A percentile compares a stretch with the other conserved stretches of the same genome.
phyloP scores from a whole-genome alignment of 805 yeast species.

The Ogataea glucozyma region DNA sequence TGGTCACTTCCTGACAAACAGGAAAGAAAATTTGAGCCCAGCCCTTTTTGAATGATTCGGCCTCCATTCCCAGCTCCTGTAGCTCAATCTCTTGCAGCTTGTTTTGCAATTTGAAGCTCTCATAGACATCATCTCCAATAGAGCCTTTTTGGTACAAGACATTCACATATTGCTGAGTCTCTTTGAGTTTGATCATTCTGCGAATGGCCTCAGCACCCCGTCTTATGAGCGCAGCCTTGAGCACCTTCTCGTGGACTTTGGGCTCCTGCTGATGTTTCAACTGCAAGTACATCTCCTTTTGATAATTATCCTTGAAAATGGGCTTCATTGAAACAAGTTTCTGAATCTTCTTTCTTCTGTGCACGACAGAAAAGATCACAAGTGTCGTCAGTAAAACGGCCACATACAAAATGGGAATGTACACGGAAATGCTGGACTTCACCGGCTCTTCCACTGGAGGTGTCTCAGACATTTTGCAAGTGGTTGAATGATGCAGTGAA shows the following conservation, averaged over 20 bases:
- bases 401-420: slow-evolving; percentile 77
- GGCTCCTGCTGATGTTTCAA: slow-evolving; percentile 52
- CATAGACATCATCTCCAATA: slow-evolving; percentile 86
- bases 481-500: not conserved
- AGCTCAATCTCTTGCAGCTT: slow-evolving; percentile 82
- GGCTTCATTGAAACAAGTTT: slow-evolving; percentile 64
- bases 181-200: slow-evolving; percentile 79
- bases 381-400: slow-evolving; percentile 66
- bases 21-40: slow-evolving; percentile 81
- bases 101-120: slow-evolving; percentile 73
- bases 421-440: slow-evolving; percentile 49
- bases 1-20: slow-evolving; percentile 83
- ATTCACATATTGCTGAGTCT: slow-evolving; percentile 67
- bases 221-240: slow-evolving; percentile 50
- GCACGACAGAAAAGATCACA: slow-evolving; percentile 64
- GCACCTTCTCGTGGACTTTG: slow-evolving; percentile 64
- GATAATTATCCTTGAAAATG: slow-evolving; percentile 68
- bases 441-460: slow-evolving; percentile 25
- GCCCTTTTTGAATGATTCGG: slow-evolving; percentile 69
- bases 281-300: slow-evolving; percentile 62
- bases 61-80: slow-evolving; percentile 71
- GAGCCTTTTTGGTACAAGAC: slow-evolving; percentile 82
- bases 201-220: slow-evolving; percentile 84
- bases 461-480: slow-evolving; percentile 17
- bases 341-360: slow-evolving; percentile 57